phyloP scores from a whole-genome alignment of 2,329 filamentous ascomycete genomes.

The Fusarium sp. region DNA sequence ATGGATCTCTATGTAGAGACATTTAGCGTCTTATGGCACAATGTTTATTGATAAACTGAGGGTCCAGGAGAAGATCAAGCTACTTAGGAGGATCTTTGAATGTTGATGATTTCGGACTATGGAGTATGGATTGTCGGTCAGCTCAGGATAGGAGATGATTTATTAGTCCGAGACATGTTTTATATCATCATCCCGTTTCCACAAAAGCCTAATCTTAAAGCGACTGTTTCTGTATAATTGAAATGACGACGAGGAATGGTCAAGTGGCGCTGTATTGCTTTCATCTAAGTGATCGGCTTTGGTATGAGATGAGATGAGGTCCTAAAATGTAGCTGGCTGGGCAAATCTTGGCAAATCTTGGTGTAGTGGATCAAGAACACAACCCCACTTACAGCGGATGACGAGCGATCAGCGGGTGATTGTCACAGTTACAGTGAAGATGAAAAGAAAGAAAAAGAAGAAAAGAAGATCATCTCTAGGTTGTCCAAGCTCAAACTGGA shows the following conservation, averaged over 20 bases:
- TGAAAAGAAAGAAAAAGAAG: neutral
- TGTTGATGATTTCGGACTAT: neutral
- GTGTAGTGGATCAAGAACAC: neutral
- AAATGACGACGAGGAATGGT: neutral
- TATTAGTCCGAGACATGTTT: slow-evolving; percentile 26
- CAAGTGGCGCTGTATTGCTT: neutral
- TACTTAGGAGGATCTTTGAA: neutral
- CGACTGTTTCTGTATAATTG: neutral
- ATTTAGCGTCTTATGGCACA: slow-evolving; percentile 1
- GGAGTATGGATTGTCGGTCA: neutral
- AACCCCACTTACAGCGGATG: neutral
- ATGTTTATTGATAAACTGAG: slow-evolving; percentile 1
- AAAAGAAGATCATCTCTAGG: neutral
- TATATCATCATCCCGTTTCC: neutral
- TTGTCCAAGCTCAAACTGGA: neutral
- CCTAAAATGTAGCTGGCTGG: neutral
- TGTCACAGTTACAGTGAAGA: neutral
- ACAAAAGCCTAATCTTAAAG: neutral
- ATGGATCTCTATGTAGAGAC: neutral
- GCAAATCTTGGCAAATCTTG: slow-evolving; percentile 17
- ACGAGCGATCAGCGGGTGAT: neutral
- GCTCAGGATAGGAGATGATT: neutral
- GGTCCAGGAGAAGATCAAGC: neutral
- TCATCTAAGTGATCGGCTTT: neutral
- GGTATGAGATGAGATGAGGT: slow-evolving; percentile 24